Percentiles rank a stretch among this genome's conserved stretches.
phyloP scores from a whole-genome alignment of 148 eudicot genomes.

The Chenopodium quinoa region DNA sequence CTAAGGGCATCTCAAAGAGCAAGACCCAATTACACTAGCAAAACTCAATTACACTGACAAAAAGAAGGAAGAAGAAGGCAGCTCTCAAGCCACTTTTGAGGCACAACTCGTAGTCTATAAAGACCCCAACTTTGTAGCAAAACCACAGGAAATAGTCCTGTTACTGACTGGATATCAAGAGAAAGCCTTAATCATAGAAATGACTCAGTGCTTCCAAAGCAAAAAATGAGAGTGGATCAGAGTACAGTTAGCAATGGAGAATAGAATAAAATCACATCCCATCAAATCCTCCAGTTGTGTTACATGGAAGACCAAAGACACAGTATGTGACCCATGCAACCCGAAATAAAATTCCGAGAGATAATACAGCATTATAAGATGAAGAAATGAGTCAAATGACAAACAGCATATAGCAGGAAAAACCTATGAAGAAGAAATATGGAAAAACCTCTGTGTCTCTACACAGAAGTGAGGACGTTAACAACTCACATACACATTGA shows the following conservation, averaged over 20 bases:
- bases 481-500: no score
- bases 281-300: background rate
- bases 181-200: background rate
- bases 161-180: background rate
- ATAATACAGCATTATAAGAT: background rate
- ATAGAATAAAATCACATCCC: background rate
- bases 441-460: no score
- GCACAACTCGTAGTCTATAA: background rate
- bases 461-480: no score
- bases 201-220: background rate
- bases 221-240: background rate
- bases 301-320: background rate
- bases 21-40: background rate
- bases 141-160: background rate
- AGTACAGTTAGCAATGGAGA: background rate
- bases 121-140: background rate
- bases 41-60: background rate
- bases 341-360: background rate
- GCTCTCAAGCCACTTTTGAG: background rate
- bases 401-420: background rate
- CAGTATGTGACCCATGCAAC: background rate
- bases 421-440: no score
- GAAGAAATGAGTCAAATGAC: background rate
- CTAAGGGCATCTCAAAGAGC: background rate
- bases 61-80: background rate